These are phyloP conservation scores for Salix udensis DNA, from an alignment of 345 rosid species.

Conservation along the genomic window DNA sequence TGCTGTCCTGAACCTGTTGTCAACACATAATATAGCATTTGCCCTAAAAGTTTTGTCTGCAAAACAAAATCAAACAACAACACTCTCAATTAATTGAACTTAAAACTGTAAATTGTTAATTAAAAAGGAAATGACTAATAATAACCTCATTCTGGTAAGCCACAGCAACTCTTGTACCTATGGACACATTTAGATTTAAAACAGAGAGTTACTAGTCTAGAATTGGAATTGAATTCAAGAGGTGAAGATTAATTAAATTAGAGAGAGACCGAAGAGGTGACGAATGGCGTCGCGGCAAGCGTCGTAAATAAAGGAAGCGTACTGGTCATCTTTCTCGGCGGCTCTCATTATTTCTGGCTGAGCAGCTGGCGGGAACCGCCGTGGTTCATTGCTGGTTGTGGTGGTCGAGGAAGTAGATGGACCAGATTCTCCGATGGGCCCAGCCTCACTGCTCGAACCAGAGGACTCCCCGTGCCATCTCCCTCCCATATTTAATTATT, in stretches of 20 bases:
- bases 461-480: constrained; percentile 10
- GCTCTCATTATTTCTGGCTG: constrained; percentile 98
- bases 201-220: not conserved
- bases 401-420: constrained; percentile 1
- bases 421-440: constrained; percentile 24
- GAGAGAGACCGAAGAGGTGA: constrained; percentile 60
- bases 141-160: constrained; percentile 91
- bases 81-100: not conserved
- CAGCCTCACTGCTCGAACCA: constrained; percentile 24
- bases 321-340: constrained; percentile 94
- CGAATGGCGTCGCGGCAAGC: constrained; percentile 95
- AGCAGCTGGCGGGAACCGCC: constrained; percentile 63
- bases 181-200: not conserved
- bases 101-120: not conserved
- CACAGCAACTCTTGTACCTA: constrained; percentile 77
- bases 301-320: constrained; percentile 82
- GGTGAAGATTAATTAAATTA: not conserved
- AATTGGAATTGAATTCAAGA: not conserved
- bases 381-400: constrained; percentile 22
- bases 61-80: not conserved
- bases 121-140: not conserved
- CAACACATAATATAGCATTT: constrained; percentile 82
- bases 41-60: constrained; percentile 82
- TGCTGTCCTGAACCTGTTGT: constrained; percentile 96
- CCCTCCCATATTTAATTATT: not conserved